phyloP scores from a whole-genome alignment of 257 asterid species.

The Solanum microdontum region DNA sequence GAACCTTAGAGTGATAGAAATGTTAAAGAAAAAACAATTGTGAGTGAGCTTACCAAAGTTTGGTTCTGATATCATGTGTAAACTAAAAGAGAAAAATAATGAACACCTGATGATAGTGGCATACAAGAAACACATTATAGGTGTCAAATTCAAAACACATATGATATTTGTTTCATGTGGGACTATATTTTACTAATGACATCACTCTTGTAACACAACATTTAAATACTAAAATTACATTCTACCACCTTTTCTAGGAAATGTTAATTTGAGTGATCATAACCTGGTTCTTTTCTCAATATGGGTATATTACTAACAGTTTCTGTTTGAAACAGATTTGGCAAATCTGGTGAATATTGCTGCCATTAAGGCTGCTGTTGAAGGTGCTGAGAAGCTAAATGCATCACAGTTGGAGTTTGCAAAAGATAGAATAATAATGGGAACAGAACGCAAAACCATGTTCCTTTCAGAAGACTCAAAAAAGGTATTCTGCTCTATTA shows the following conservation, averaged over 20 bases:
- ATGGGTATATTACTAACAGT: not conserved
- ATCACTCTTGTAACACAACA: not conserved
- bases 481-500: constrained; percentile 36
- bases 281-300: not conserved
- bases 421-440: constrained; percentile 96
- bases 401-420: constrained; percentile 83
- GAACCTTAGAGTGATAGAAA: not conserved
- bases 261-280: not conserved
- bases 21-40: not conserved
- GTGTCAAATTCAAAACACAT: not conserved
- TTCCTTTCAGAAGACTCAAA: constrained; percentile 84
- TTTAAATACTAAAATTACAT: not conserved
- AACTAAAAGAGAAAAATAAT: not conserved
- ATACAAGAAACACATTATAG: not conserved
- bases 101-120: not conserved
- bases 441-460: constrained; percentile 97
- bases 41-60: not conserved
- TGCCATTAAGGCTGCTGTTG: constrained; percentile 96
- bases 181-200: not conserved
- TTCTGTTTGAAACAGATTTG: constrained; percentile 41
- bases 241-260: not conserved
- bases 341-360: constrained; percentile 93
- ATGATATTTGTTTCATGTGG: not conserved
- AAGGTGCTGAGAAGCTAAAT: constrained; percentile 85
- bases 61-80: not conserved